phyloP scores from a whole-genome alignment of 2,329 filamentous ascomycete species.

The Sclerotiophoma versabilis region DNA sequence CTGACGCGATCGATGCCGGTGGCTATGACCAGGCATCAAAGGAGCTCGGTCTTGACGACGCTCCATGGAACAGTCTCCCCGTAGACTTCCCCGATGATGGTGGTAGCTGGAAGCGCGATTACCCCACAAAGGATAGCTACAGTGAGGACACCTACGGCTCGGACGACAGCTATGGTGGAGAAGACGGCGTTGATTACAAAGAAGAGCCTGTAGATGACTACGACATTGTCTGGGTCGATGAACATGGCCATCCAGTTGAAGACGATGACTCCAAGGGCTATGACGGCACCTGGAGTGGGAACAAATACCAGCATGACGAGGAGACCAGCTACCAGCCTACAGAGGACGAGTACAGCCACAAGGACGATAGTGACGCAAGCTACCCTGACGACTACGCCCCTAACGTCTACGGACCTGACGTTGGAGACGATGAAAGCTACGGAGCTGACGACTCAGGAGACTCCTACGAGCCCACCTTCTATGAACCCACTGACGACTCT shows the following conservation, averaged over 20 bases:
- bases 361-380: no score
- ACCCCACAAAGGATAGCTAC: neutral
- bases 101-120: neutral
- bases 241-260: neutral
- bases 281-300: no score
- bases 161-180: neutral
- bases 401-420: neutral
- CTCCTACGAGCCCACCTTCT: neutral
- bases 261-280: no score
- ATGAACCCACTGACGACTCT: neutral
- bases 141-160: neutral
- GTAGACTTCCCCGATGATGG: constrained; percentile 1
- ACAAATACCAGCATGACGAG: neutral
- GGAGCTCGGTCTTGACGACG: constrained; percentile 2
- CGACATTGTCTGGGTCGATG: neutral
- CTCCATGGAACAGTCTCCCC: constrained; percentile 3
- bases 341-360: no score
- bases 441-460: no score
- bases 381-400: neutral
- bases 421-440: neutral
- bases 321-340: neutral
- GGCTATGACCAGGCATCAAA: constrained; percentile 1
- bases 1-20: constrained; percentile 6
- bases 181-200: neutral
- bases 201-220: neutral